These are phyloP conservation scores for Kockiozyma suomiensis DNA, from an alignment of 805 yeast genomes.

Conservation along the genomic window DNA sequence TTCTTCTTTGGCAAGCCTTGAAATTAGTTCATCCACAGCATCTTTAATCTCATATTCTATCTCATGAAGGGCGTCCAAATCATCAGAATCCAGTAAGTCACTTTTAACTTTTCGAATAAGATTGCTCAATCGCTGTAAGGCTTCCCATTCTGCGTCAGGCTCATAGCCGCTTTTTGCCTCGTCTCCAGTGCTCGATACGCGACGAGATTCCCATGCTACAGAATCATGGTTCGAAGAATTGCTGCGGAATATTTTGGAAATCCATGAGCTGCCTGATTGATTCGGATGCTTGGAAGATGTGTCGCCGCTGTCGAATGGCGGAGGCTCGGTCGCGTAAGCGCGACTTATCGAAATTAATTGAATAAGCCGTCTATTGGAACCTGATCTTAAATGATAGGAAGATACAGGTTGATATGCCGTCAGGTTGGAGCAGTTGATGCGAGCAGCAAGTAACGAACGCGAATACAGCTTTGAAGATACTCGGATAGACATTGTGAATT, in stretches of 20 bases:
- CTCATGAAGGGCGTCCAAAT: slow-evolving; percentile 1
- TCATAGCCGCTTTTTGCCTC: slow-evolving; percentile 13
- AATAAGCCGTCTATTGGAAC: not conserved
- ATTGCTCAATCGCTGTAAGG: slow-evolving; percentile 23
- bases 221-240: not conserved
- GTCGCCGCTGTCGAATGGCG: slow-evolving; percentile 10
- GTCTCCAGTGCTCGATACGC: not conserved
- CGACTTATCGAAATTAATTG: not conserved
- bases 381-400: not conserved
- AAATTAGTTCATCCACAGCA: slow-evolving; percentile 20
- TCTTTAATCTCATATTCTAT: slow-evolving; percentile 22
- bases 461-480: not conserved
- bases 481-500: slow-evolving; percentile 2
- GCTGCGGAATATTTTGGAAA: not conserved
- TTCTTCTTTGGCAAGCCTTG: slow-evolving; percentile 13
- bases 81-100: slow-evolving; percentile 2
- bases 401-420: not conserved
- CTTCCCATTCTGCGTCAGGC: slow-evolving; percentile 33
- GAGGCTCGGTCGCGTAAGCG: slow-evolving; percentile 10
- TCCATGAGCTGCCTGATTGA: not conserved
- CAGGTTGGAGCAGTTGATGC: not conserved
- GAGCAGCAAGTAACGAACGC: not conserved
- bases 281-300: not conserved
- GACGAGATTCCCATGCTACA: slow-evolving; percentile 14
- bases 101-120: slow-evolving; percentile 27